These are phyloP conservation scores for Botrytis medusae DNA, from an alignment of 2,329 filamentous ascomycete genomes.

Conservation along the genomic window DNA sequence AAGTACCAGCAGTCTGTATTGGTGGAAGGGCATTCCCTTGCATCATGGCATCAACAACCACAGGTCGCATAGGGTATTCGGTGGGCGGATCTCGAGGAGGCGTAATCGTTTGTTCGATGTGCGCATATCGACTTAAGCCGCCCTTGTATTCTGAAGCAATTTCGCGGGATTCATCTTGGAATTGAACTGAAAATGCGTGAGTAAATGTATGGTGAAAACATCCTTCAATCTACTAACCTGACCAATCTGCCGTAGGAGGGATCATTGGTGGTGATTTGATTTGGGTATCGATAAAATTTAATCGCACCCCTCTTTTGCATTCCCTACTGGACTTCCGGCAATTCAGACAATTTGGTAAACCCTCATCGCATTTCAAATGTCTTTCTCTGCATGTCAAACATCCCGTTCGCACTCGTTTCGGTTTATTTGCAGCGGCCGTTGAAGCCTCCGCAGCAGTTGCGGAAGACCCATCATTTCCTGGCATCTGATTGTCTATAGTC, in stretches of 20 bases:
- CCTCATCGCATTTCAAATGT: constrained; percentile 79
- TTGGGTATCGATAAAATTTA: constrained; percentile 89
- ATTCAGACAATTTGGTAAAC: constrained; percentile 58
- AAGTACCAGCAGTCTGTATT: constrained; percentile 35
- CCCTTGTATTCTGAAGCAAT: constrained; percentile 90
- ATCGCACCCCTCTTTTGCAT: constrained; percentile 80
- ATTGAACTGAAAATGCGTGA: constrained; percentile 55
- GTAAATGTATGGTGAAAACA: constrained; percentile 3
- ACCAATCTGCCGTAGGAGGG: constrained; percentile 63
- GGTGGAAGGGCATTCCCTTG: constrained; percentile 37
- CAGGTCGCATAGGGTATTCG: constrained; percentile 33
- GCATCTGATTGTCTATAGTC: constrained; percentile 34
- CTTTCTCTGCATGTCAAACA: constrained; percentile 87
- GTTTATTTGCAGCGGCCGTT: constrained; percentile 49
- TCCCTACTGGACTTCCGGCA: constrained; percentile 83
- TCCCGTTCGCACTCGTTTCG: constrained; percentile 85
- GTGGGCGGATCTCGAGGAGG: constrained; percentile 35
- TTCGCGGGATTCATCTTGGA: constrained; percentile 83
- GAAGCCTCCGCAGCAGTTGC: constrained; percentile 27
- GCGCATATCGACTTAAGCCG: constrained; percentile 71
- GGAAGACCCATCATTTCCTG: constrained; percentile 28
- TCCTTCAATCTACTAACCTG: constrained; percentile 44
- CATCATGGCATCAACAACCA: constrained; percentile 25
- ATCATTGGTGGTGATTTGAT: constrained; percentile 65
- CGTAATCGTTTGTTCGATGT: constrained; percentile 45